Evolutionary conservation across 2,329 filamentous ascomycete genomes (phyloP).

Genomic region (Tetracladium maxilliforme): DNA sequence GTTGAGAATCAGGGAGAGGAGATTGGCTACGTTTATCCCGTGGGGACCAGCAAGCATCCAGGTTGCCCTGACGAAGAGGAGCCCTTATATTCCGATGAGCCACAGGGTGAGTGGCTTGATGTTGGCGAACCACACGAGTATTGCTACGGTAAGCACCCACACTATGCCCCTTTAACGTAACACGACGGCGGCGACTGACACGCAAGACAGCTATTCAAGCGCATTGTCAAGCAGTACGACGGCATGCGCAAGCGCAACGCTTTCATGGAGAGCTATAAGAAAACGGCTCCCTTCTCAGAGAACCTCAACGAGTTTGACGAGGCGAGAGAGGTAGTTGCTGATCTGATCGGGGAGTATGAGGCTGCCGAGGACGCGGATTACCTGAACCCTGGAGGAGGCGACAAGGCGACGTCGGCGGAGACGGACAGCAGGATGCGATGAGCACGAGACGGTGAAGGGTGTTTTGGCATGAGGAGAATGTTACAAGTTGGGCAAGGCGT

Average conservation of each 20-base stretch:
- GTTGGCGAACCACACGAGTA: slow-evolving; percentile 95
- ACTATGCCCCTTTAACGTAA: neutral
- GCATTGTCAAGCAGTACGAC: slow-evolving; percentile 85
- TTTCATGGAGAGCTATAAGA: slow-evolving; percentile 93
- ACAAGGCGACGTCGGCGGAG: slow-evolving; percentile 8
- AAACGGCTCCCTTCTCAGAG: slow-evolving; percentile 83
- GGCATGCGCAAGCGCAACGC: slow-evolving; percentile 91
- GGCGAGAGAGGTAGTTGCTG: slow-evolving; percentile 77
- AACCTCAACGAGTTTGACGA: slow-evolving; percentile 92
- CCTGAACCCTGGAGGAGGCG: slow-evolving; percentile 55
- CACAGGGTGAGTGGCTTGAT: slow-evolving; percentile 93
- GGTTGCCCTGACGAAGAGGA: slow-evolving; percentile 90
- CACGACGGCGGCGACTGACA: slow-evolving; percentile 1
- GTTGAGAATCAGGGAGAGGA: slow-evolving; percentile 84
- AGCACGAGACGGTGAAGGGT: no score
- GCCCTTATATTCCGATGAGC: slow-evolving; percentile 86
- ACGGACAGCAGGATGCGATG: no score
- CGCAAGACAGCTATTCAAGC: slow-evolving; percentile 67
- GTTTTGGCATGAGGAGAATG: no score
- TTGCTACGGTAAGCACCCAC: slow-evolving; percentile 61
- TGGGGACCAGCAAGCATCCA: slow-evolving; percentile 98
- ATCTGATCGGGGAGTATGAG: slow-evolving; percentile 89
- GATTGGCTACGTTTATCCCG: slow-evolving; percentile 90
- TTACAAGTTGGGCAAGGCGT: no score
- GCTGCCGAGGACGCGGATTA: slow-evolving; percentile 87